Evolutionary conservation across 2,329 filamentous ascomycete genomes (phyloP), one percentile per base, ranked within the genome.

Genomic region (Kalmusia sp.): DNA sequence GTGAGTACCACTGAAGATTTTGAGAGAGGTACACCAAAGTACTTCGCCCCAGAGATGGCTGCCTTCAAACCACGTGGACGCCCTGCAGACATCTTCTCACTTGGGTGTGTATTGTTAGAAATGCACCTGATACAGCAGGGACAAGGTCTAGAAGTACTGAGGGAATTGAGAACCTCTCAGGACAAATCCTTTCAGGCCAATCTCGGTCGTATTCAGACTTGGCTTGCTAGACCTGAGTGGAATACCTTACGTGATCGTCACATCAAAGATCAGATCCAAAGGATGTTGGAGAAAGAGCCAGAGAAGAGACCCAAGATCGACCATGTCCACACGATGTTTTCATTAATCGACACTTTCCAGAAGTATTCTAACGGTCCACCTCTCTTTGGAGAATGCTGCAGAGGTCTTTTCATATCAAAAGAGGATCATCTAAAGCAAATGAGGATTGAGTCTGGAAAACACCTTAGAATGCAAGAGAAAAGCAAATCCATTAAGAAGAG

Each of bases 21-120:
- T 19, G 63, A 68, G 19, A 49, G 56, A n/a, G 62, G 61, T 3
- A 66, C 63, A 1, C 51, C 58, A 3, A 66, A 64, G 44, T 68
- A 68, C 45, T 61, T 62, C 15, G 58, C 64, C 2, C 64, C 64
- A 3, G 64, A 66, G 22, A 49, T 64, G 8, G 59, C 63, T 4
- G 33, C 15, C 14, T 60, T 40, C 24, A 11, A 57, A 27, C 47
- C 35, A 7, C 57, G 54, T 27, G 60, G 64, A 14, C 45, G 55
- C 0, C 33, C 62, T 2, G 62, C 61, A 6, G 64, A 67, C 30
- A 59, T 65, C 3, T 67, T 67, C 47, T 62, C 62, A 1, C 41
- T 67, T 3, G 62, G 64, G 4, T 67, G 62, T 34, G 50, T 62
- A 8, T 47, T 61, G 9, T 38, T 61, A 14, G 62, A 67, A 17